A percentile compares a stretch with the other conserved stretches of the same genome.
These are phyloP conservation scores for Vaccinium myrtillus DNA, from an alignment of 148 eudicot species.

Conservation along the genomic window DNA sequence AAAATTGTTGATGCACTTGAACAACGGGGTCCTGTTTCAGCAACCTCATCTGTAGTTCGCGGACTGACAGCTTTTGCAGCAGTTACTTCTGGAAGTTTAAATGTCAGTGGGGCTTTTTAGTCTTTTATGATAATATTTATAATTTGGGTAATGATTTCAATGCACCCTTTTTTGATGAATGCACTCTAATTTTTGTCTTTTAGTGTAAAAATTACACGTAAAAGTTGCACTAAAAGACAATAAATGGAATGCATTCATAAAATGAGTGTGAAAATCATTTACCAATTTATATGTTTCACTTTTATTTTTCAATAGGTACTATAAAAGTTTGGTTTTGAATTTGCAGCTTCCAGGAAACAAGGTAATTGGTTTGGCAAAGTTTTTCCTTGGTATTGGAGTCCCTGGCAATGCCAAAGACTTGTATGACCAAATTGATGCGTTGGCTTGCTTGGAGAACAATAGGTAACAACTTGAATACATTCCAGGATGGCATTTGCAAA, in stretches of 20 bases:
- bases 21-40: slow-evolving; percentile 74
- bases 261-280: too few species aligned
- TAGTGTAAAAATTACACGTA: too few species aligned
- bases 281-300: not conserved
- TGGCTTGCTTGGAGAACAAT: slow-evolving; percentile 75
- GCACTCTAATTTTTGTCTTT: too few species aligned
- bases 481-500: not conserved
- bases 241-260: too few species aligned
- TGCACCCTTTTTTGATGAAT: too few species aligned
- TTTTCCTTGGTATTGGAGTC: slow-evolving; percentile 75
- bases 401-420: slow-evolving; percentile 82
- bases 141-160: too few species aligned
- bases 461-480: slow-evolving; percentile 39
- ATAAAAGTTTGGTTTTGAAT: slow-evolving; percentile 13
- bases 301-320: slow-evolving; percentile 13
- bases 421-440: slow-evolving; percentile 76
- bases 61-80: slow-evolving; percentile 79
- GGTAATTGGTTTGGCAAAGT: slow-evolving; percentile 85
- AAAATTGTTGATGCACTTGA: slow-evolving; percentile 63
- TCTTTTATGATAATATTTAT: not conserved
- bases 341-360: slow-evolving; percentile 84
- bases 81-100: slow-evolving; percentile 61
- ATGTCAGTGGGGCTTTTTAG: slow-evolving; percentile 41
- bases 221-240: too few species aligned
- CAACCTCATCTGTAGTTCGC: slow-evolving; percentile 73